phyloP scores from a whole-genome alignment of 495 filamentous ascomycete species.

The Penicillium bovifimosum region DNA sequence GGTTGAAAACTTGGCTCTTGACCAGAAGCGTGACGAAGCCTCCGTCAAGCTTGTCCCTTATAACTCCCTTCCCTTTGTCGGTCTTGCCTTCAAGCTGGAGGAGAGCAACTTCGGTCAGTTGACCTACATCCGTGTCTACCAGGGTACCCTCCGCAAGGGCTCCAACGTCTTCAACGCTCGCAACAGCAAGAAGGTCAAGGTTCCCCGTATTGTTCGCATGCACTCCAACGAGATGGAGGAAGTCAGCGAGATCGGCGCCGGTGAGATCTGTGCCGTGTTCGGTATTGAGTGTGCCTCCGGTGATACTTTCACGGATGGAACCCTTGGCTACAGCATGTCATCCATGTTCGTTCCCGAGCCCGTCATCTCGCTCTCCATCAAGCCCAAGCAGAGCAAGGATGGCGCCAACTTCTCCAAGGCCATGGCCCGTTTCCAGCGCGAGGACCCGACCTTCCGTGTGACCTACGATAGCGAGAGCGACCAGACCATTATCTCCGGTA shows the following conservation, averaged over 20 bases:
- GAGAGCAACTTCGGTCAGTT: constrained; percentile 98
- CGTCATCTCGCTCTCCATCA: constrained; percentile 96
- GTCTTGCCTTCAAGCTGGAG: constrained; percentile 97
- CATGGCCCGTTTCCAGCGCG: constrained; percentile 97
- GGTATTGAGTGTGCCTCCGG: constrained; percentile 97
- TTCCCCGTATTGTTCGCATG: constrained; percentile 98
- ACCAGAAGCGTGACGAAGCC: constrained; percentile 69
- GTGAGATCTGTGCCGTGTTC: constrained; percentile 98
- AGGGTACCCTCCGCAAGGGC: constrained; percentile 84
- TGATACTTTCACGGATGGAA: constrained; percentile 96
- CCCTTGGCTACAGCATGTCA: constrained; percentile 90
- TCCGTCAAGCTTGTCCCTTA: constrained; percentile 85
- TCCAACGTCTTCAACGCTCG: constrained; percentile 89
- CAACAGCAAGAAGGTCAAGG: constrained; percentile 90
- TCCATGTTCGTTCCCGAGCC: constrained; percentile 99
- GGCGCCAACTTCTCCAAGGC: constrained; percentile 94
- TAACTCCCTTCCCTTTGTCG: constrained; percentile 88
- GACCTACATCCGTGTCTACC: constrained; percentile 98
- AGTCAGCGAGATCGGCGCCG: constrained; percentile 81
- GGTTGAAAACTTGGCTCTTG: constrained; percentile 85
- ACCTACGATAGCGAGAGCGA: constrained; percentile 84
- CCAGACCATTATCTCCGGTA: constrained; percentile 96
- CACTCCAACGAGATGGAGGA: constrained; percentile 99
- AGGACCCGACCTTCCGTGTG: constrained; percentile 97
- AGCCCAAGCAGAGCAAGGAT: constrained; percentile 91